These are phyloP conservation scores for Gentiana dahurica DNA, from an alignment of 257 asterid genomes.

Conservation along the genomic window DNA sequence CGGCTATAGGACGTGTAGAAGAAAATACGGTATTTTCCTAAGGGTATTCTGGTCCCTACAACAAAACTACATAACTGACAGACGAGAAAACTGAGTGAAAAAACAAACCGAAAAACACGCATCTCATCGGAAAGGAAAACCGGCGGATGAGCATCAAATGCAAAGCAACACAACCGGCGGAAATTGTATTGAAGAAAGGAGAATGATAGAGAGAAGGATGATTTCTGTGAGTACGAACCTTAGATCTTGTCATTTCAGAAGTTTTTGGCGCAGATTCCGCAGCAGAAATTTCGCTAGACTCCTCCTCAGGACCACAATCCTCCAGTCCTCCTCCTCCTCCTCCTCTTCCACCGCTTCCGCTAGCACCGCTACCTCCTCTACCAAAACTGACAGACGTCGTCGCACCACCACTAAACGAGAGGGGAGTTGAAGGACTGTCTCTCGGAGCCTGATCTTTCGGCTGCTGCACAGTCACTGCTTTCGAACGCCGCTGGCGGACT, in stretches of 20 bases:
- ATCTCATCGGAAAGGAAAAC: slow-evolving; percentile 3
- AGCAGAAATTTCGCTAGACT: slow-evolving; percentile 11
- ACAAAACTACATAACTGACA: no score
- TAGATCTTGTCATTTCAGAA: slow-evolving; percentile 41
- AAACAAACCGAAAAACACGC: no score
- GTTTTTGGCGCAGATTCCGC: slow-evolving; percentile 10
- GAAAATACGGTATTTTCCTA: slow-evolving; percentile 9
- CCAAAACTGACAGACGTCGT: slow-evolving; percentile 39
- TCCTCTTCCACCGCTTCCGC: slow-evolving; percentile 1
- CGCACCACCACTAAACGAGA: slow-evolving; percentile 48
- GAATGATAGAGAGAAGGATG: neutral
- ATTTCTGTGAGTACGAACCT: slow-evolving; percentile 25
- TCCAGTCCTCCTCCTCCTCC: neutral
- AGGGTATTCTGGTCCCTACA: no score
- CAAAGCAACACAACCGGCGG: neutral
- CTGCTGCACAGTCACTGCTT: slow-evolving; percentile 17
- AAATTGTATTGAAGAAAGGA: neutral
- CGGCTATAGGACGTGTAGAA: slow-evolving; percentile 17
- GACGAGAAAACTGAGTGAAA: no score
- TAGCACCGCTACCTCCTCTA: slow-evolving; percentile 23
- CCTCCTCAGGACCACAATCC: slow-evolving; percentile 35
- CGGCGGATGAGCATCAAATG: neutral
- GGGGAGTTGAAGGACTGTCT: slow-evolving; percentile 70
- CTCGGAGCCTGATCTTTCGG: slow-evolving; percentile 27
- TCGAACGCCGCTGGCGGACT: slow-evolving; percentile 69